phyloP scores from a whole-genome alignment of 2,329 filamentous ascomycete genomes.

The Pleoardoris graminearum region DNA sequence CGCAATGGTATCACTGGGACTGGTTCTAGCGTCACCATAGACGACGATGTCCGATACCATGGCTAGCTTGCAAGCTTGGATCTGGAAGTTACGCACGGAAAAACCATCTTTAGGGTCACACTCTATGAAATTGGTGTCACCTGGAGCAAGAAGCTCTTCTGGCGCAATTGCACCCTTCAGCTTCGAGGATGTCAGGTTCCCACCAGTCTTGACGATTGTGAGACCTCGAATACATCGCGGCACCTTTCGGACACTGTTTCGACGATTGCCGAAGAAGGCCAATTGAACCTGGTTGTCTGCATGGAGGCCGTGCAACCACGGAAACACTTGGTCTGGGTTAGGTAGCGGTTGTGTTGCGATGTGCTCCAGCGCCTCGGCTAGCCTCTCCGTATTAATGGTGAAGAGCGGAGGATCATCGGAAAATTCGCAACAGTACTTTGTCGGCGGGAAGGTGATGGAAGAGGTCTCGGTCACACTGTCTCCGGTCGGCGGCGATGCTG shows the following conservation, averaged over 20 bases:
- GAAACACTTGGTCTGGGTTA: conserved; percentile 83
- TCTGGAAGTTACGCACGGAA: conserved; percentile 95
- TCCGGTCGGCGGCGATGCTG: conserved; percentile 63
- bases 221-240: conserved; percentile 79
- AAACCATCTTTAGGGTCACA: conserved; percentile 88
- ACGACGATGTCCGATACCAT: conserved; percentile 89
- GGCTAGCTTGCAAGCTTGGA: conserved; percentile 86
- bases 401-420: conserved; percentile 64
- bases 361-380: conserved; percentile 76
- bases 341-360: conserved; percentile 79
- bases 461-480: conserved; percentile 60
- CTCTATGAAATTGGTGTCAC: conserved; percentile 70
- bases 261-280: conserved; percentile 82
- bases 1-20: conserved; percentile 67
- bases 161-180: conserved; percentile 86
- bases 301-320: conserved; percentile 94
- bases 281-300: conserved; percentile 86
- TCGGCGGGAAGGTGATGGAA: conserved; percentile 76
- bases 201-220: conserved; percentile 86
- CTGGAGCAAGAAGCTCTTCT: conserved; percentile 70
- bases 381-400: conserved; percentile 68
- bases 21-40: conserved; percentile 73
- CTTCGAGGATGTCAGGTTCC: conserved; percentile 71
- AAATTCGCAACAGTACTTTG: conserved; percentile 61
- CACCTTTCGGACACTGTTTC: conserved; percentile 68